Percentiles rank a stretch among this genome's conserved stretches.
These are phyloP conservation scores for Ascochyta koolunga DNA, from an alignment of 2,329 filamentous ascomycete genomes.

Conservation along the genomic window DNA sequence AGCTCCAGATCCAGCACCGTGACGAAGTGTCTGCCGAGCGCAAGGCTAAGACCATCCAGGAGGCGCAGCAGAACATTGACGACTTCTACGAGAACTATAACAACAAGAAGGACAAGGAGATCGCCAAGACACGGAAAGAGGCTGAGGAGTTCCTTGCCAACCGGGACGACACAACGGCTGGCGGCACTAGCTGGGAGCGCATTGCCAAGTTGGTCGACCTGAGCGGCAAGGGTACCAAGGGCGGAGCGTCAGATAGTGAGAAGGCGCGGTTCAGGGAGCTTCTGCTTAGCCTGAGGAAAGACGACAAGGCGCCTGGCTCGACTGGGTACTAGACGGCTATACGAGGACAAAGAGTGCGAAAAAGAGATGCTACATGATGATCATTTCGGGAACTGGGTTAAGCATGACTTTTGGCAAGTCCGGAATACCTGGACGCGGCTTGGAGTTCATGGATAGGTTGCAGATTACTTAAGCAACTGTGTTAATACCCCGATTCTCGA, in stretches of 20 bases:
- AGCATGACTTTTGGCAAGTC: conserved; percentile 22
- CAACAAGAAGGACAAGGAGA: conserved; percentile 92
- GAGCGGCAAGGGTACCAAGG: conserved; percentile 87
- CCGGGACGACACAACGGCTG: conserved; percentile 90
- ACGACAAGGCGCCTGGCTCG: conserved; percentile 78
- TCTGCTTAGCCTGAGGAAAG: conserved; percentile 85
- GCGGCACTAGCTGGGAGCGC: conserved; percentile 97
- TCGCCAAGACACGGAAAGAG: conserved; percentile 86
- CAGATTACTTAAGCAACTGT: conserved; percentile 28
- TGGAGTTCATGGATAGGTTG: conserved; percentile 33
- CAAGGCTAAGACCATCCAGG: conserved; percentile 83
- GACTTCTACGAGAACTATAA: conserved; percentile 99
- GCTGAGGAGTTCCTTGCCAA: conserved; percentile 89
- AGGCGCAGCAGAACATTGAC: conserved; percentile 92
- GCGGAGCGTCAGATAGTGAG: conserved; percentile 85
- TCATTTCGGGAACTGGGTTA: conserved; percentile 15
- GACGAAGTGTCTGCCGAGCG: conserved; percentile 81
- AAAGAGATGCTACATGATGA: conserved; percentile 13
- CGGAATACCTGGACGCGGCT: conserved; percentile 18
- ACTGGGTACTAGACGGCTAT: conserved; percentile 48
- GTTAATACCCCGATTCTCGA: conserved; percentile 22
- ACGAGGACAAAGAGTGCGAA: background rate
- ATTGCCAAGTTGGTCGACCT: conserved; percentile 98
- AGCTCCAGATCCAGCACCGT: conserved; percentile 81
- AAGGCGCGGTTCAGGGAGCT: conserved; percentile 97